Percentiles rank a stretch among this genome's conserved stretches.
Conservation (phyloP, 106 monocot species). For the Allium sativum region DNA sequence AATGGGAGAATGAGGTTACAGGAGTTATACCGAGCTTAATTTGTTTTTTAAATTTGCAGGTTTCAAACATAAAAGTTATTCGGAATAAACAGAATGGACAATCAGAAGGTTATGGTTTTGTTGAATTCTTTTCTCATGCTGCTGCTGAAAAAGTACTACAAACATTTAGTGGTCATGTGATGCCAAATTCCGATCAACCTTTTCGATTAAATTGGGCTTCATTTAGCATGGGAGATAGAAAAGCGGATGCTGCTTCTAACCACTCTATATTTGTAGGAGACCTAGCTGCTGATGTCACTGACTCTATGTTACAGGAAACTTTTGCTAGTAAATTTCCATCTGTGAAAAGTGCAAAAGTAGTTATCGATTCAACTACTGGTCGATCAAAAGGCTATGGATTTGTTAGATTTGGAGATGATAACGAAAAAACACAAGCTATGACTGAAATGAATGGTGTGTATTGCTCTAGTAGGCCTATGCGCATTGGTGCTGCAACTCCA, state of each 20-base stretch:
- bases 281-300: conserved; percentile 75
- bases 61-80: conserved; percentile 56
- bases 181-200: conserved; percentile 63
- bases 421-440: conserved; percentile 57
- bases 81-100: conserved; percentile 69
- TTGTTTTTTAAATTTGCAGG: conserved; percentile 15
- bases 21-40: too few relatives aligned
- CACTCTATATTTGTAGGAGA: conserved; percentile 80
- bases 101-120: conserved; percentile 80
- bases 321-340: conserved; percentile 60
- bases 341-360: conserved; percentile 78
- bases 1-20: too few relatives aligned
- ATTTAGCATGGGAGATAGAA: conserved; percentile 73
- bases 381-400: conserved; percentile 81
- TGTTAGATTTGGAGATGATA: conserved; percentile 75
- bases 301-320: conserved; percentile 49
- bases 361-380: conserved; percentile 74
- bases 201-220: conserved; percentile 81
- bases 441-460: conserved; percentile 76
- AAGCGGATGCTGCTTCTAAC: conserved; percentile 49
- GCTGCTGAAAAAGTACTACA: conserved; percentile 60
- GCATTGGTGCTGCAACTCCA: conserved; percentile 73
- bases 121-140: conserved; percentile 56
- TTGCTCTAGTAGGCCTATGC: conserved; percentile 66
- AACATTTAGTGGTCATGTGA: conserved; percentile 33